Conservation (phyloP, 176 grass and related monocot genomes). For the Echinochloa phyllopogon region DNA sequence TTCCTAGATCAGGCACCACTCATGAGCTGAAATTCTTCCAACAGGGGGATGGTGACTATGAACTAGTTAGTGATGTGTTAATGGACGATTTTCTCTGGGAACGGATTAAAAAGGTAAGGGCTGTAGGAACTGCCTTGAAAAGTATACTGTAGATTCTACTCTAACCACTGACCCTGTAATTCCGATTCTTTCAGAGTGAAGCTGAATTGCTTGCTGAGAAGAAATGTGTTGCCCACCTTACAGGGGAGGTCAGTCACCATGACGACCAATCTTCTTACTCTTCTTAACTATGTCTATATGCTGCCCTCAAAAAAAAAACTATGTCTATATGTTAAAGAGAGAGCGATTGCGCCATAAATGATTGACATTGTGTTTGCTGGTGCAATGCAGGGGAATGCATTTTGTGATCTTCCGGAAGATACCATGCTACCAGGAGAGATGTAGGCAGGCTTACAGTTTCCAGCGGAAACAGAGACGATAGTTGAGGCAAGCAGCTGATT, state of each 20-base stretch:
- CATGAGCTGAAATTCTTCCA: constrained; percentile 18
- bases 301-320: too few species aligned
- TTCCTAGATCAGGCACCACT: neutral
- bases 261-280: neutral
- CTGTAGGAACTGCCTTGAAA: neutral
- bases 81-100: constrained; percentile 89
- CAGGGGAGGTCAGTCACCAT: constrained; percentile 71
- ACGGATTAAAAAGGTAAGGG: constrained; percentile 82
- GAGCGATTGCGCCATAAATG: neutral
- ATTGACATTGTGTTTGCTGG: neutral
- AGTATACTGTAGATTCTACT: neutral
- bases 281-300: too few species aligned
- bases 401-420: constrained; percentile 85
- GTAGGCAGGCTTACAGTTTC: constrained; percentile 39
- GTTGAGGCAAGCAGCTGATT: constrained; percentile 7
- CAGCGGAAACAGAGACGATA: neutral
- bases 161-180: constrained; percentile 22
- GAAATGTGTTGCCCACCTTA: constrained; percentile 94
- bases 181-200: constrained; percentile 72
- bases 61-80: constrained; percentile 73
- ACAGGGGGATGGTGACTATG: constrained; percentile 88
- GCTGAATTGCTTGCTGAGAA: constrained; percentile 94
- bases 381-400: constrained; percentile 80
- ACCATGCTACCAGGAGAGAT: constrained; percentile 91
- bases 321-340: neutral